phyloP scores from a whole-genome alignment of 1,139 yeast species.

The Nakaseomyces uthaithaninus region DNA sequence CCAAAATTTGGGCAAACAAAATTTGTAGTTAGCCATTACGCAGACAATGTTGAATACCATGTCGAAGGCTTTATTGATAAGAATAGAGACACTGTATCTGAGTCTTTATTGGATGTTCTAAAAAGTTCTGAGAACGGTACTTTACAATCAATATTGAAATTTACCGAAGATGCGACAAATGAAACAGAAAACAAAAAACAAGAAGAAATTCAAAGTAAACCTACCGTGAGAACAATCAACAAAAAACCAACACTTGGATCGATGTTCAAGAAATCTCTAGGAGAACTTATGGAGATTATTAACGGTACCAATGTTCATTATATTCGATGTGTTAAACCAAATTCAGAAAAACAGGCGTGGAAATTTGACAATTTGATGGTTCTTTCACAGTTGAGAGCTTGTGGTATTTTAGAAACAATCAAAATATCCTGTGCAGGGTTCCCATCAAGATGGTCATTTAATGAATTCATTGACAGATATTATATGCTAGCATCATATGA shows the following conservation, averaged over 20 bases:
- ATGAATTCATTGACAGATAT: conserved; percentile 87
- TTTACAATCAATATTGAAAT: conserved; percentile 52
- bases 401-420: conserved; percentile 98
- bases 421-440: conserved; percentile 97
- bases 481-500: conserved; percentile 72
- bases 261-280: conserved; percentile 85
- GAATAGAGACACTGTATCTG: conserved; percentile 96
- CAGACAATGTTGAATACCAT: conserved; percentile 89
- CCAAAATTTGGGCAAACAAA: conserved; percentile 94
- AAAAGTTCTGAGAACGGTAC: conserved; percentile 61
- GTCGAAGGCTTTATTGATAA: conserved; percentile 95
- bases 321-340: conserved; percentile 97
- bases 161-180: conserved; percentile 38
- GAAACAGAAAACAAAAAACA: conserved; percentile 38
- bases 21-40: conserved; percentile 90
- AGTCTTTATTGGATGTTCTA: conserved; percentile 86
- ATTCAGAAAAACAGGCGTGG: conserved; percentile 94
- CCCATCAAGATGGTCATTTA: conserved; percentile 95
- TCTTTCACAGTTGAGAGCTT: conserved; percentile 88
- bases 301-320: conserved; percentile 94
- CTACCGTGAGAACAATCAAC: conserved; percentile 38
- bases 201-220: conserved; percentile 34
- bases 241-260: conserved; percentile 94
- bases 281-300: conserved; percentile 89
- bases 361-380: conserved; percentile 95